Conservation (phyloP, 495 filamentous ascomycete species). For the Rusavskia elegans region DNA sequence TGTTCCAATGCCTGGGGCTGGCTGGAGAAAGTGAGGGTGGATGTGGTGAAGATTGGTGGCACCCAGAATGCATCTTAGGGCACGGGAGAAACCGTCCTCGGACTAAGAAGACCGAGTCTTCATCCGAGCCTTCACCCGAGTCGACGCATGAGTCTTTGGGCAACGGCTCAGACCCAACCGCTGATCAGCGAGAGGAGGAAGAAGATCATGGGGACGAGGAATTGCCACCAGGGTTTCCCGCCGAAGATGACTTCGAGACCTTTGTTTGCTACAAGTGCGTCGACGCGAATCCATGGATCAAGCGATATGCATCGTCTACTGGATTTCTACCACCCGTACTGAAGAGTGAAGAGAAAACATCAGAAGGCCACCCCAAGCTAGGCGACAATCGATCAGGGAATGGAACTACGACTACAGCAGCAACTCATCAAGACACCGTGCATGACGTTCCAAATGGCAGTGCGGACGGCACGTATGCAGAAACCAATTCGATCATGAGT, state of each 20-base stretch:
- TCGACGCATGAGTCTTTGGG: conserved; percentile 9
- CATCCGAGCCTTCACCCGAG: conserved; percentile 15
- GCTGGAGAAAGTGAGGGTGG: conserved; percentile 65
- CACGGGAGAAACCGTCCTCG: conserved; percentile 35
- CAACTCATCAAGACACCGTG: not conserved
- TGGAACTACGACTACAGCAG: conserved; percentile 5
- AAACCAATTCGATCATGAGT: no score
- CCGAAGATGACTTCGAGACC: conserved; percentile 72
- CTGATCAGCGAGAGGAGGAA: conserved; percentile 24
- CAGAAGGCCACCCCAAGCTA: no score
- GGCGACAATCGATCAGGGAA: no score
- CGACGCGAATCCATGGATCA: conserved; percentile 81
- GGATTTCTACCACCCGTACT: conserved; percentile 68
- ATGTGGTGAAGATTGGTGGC: conserved; percentile 99
- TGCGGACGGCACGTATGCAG: no score
- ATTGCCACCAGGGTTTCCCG: conserved; percentile 69
- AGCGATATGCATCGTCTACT: conserved; percentile 64
- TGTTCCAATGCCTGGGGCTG: conserved; percentile 93
- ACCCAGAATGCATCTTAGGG: conserved; percentile 86
- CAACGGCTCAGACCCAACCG: conserved; percentile 6
- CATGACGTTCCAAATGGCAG: no score
- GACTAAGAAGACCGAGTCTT: conserved; percentile 14
- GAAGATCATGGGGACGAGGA: conserved; percentile 37
- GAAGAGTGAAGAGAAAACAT: conserved; percentile 4
- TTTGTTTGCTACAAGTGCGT: conserved; percentile 93